These are phyloP conservation scores for Durio zibethinus DNA, from an alignment of 345 rosid genomes.

Conservation along the genomic window DNA sequence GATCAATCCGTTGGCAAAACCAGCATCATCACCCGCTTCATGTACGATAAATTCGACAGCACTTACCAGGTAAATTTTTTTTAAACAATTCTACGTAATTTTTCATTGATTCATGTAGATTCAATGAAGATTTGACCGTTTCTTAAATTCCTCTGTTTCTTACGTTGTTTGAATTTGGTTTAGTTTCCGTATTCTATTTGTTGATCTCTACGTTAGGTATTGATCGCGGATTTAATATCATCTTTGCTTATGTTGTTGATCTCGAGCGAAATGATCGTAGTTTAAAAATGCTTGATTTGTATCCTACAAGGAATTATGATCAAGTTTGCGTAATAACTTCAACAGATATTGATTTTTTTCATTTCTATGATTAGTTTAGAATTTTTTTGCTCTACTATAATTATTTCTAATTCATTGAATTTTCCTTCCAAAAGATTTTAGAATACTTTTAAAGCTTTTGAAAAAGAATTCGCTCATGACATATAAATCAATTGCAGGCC, in stretches of 20 bases:
- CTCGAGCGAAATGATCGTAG: not conserved
- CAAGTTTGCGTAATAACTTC: not conserved
- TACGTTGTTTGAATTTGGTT: constrained; percentile 1
- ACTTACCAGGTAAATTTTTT: constrained; percentile 58
- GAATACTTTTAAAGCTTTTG: not conserved
- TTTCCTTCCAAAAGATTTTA: not conserved
- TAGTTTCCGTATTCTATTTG: not conserved
- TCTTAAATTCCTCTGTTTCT: not conserved
- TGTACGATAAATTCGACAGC: constrained; percentile 94
- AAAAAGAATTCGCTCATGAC: not conserved
- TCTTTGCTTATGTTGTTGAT: not conserved
- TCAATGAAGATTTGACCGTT: not conserved
- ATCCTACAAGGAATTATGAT: not conserved
- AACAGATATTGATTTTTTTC: not conserved
- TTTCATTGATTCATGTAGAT: not conserved
- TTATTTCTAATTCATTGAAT: not conserved
- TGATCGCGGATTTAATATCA: not conserved
- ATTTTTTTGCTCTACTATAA: not conserved
- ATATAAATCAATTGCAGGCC: constrained; percentile 47
- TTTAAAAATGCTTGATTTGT: constrained; percentile 3
- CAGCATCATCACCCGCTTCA: constrained; percentile 91
- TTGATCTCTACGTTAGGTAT: not conserved
- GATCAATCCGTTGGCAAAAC: constrained; percentile 89
- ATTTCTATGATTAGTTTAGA: not conserved
- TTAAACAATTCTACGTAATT: not conserved